Base-by-base conservation (phyloP, 2,329 filamentous ascomycete genomes). In the Nemania sp. region DNA sequence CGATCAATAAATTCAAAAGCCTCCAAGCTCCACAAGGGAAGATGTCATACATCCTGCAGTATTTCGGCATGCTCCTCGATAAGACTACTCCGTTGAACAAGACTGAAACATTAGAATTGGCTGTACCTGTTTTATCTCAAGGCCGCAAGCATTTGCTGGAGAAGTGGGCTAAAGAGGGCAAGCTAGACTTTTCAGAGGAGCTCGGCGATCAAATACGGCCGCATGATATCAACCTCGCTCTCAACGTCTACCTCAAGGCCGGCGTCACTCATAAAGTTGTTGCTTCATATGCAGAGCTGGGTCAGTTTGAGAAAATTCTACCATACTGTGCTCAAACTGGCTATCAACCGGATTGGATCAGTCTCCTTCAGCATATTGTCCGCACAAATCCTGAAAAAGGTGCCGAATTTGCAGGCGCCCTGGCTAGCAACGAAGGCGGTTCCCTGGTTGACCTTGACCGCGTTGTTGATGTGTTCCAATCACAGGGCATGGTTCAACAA, bases 101-200 rank as follows among this genome's bases (percentile, higher is more conserved):
- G 70, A 89, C 96, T 62, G 94, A 99, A 75, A 96, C 92, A 41
- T 78, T 99, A 33, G 94, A 99, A 77, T 81, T 99, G 57, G 92
- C 94, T 8, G 86, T 91, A 62, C 94, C 94, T 17, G 94, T 99
- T 17, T 81, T 99, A 53, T 86, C 89, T 52, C 94, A 99, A 74
- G 94, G 92, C 72, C 86, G 94, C 61, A 97, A 97, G 77, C 91
- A 97, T 69, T 78, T 99, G 22, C 82, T 99, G 23, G 94, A 97
- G 76, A 99, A 99, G 75, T 99, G 95, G 95, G 83, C 97, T 72
- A 88, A 88, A 68, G 94, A 97, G 75, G 89, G 91, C 74, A 99
- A 99, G 79, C 82, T 99, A 37, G 90, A 95, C 71, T 92, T 89
- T 75, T 97, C 94, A 0, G 94, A 99, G 76, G 90, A 97, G 73